These are phyloP conservation scores for Quercus bicolor DNA, from an alignment of 306 rosid genomes.

Conservation along the genomic window DNA sequence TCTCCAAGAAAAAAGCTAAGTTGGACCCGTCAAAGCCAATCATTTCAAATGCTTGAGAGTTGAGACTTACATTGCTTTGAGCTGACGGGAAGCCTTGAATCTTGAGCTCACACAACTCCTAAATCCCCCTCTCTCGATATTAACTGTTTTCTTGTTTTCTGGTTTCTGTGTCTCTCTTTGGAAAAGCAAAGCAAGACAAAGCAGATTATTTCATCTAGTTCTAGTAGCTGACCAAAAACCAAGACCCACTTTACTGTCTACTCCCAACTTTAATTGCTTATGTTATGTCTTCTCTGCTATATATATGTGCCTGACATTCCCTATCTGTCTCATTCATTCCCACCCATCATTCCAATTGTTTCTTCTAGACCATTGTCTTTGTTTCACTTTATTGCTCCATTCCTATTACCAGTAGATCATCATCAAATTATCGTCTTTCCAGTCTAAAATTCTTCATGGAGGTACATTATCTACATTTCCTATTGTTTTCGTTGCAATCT, in stretches of 20 bases:
- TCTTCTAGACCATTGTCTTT: neutral
- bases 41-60: slow-evolving; percentile 47
- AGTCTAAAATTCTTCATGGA: slow-evolving; percentile 18
- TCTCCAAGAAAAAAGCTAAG: slow-evolving; percentile 24
- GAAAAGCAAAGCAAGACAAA: slow-evolving; percentile 17
- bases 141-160: slow-evolving; percentile 5
- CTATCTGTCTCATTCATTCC: slow-evolving; percentile 8
- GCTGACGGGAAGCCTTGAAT: slow-evolving; percentile 41
- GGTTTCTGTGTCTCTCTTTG: neutral
- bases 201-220: neutral
- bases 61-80: slow-evolving; percentile 41
- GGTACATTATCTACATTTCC: slow-evolving; percentile 1
- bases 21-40: slow-evolving; percentile 82
- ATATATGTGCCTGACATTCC: slow-evolving; percentile 3
- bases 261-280: neutral
- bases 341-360: neutral
- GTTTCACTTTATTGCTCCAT: slow-evolving; percentile 5
- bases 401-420: neutral
- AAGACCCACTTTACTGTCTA: slow-evolving; percentile 16
- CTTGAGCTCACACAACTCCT: slow-evolving; percentile 35
- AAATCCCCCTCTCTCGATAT: slow-evolving; percentile 15
- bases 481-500: neutral
- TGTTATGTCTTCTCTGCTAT: slow-evolving; percentile 2
- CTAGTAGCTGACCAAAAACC: slow-evolving; percentile 5
- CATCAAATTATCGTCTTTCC: neutral